These are phyloP conservation scores for Claviceps sp. DNA, from an alignment of 2,329 filamentous ascomycete species.

Conservation along the genomic window DNA sequence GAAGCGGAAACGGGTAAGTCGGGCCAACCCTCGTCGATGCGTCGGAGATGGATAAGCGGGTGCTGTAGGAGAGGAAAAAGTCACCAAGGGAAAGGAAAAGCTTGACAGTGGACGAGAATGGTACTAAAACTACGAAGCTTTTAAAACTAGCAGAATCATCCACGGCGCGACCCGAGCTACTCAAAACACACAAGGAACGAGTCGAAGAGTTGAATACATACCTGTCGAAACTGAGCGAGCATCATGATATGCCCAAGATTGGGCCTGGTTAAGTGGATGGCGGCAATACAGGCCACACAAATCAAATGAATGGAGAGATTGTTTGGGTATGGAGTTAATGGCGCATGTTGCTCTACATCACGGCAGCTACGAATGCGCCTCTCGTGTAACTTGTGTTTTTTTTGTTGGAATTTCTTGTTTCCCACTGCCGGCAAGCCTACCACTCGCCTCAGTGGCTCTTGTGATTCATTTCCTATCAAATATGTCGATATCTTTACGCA, in stretches of 20 bases:
- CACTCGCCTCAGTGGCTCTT: not conserved
- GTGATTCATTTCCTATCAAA: not conserved
- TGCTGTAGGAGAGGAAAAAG: not conserved
- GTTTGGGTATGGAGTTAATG: not conserved
- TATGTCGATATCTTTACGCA: not conserved
- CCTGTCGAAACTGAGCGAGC: constrained; percentile 80
- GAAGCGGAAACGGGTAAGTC: constrained; percentile 62
- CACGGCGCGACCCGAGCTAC: constrained; percentile 52
- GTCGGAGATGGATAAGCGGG: not conserved
- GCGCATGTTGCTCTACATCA: not conserved
- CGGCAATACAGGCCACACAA: not conserved
- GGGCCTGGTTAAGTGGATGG: constrained; percentile 36
- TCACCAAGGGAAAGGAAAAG: not conserved
- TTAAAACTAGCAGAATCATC: constrained; percentile 59
- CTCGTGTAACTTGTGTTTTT: not conserved
- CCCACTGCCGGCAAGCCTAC: not conserved
- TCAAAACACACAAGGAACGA: constrained; percentile 93
- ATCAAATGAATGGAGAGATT: not conserved
- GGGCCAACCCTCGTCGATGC: too few relatives aligned
- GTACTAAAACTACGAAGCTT: constrained; percentile 36
- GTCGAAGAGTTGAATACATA: constrained; percentile 95
- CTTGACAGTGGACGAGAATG: not conserved
- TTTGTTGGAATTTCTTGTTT: not conserved
- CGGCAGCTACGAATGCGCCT: not conserved
- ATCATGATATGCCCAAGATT: constrained; percentile 85